Base-by-base conservation (phyloP, 768 basidiomycete species). In the Boletus coccyginus region DNA sequence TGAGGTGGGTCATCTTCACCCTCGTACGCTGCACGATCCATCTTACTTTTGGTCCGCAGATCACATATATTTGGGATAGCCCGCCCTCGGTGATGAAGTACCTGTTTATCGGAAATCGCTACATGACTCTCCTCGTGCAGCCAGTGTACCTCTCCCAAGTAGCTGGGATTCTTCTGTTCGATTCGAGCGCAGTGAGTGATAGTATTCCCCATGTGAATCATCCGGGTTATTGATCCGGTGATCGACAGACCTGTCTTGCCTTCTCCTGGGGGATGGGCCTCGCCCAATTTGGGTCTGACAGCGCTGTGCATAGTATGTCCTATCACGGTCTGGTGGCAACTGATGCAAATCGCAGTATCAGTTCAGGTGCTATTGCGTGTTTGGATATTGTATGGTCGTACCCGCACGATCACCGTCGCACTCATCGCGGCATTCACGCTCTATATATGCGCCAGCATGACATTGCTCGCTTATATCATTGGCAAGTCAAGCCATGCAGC, bases 91-190 rank as follows among this genome's bases (percentile, higher is more conserved):
- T 50, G 16, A 47, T 32, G 19, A 50, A 55, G 19, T 44, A 16
- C 14, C 17, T 55, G 33, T 48, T 48, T n/a, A 35, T 55, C 24
- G 53, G 46, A 36, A 55, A 55, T 43, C 53, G 53, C 46, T 54
- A 54, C 24, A 16, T 48, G 32, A 48, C 14, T 48, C 53, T 54
- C 17, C 21, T 54, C 17, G 11, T 40, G 14, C 46, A 48, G 10
- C 53, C 53, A 14, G 3, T 48, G 33, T 19, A 1, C 13, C 19
- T 54, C 5, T 13, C 40, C n/a, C 46, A 48, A 29, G 1, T 16
- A 3, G 13, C 33, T 7, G 40, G 46, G 12, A 9, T 16, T n/a
- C 24, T 54, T 19, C 41, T 21, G 8, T 2, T 54, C 9, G 12
- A 21, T 48, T 54, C 53, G 12, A 3, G 35, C 13, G 8, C 21